Base-by-base conservation (phyloP, 768 basidiomycete species). In the Pleurotus sapidus region DNA sequence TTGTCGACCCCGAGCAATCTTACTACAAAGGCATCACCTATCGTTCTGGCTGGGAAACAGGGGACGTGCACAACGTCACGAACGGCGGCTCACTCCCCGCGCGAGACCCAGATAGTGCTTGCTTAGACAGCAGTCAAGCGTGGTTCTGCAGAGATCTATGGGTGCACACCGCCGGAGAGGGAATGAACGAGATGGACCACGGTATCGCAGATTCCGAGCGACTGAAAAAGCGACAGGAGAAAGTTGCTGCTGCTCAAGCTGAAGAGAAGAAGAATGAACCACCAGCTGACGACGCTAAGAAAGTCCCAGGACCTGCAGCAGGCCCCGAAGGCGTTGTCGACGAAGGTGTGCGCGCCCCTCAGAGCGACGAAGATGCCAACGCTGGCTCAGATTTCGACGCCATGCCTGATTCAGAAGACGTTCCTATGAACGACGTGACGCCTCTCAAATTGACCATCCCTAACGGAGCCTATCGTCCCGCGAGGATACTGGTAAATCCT, bases 121-220 rank as follows among this genome's bases (percentile, higher is more conserved):
- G 97, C 69, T 82, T 98, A 65, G 97, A 98, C 70, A 95, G 93
- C 66, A 91, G 87, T 38, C 97, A 99, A 70, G 94, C 95, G 34
- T 98, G 93, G 91, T 98, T 99, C 77, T 99, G 97, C 65, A 77
- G 97, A 38, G 97, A 99, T 70, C 78, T 99, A 39, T 99, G 97
- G 97, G 81, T 93, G n/a, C 82, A 83, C 61, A 89, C 88, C 46
- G 96, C 96, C 1, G 76, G 80, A 24, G 90, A 91, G 49, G 88
- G 87, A 15, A 84, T 86, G 71, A 81, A 78, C 59, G 89, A 84
- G 59, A 72, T 77, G 40, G 82, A 79, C 54, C 70, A 72, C 46
- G 72, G 70, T 38, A 77, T 54, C 65, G 3, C 61, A 68, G 37
- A 71, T 67, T 49, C 67, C 67, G 48, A 65, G 71, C 11, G 64